These are phyloP conservation scores for Phanerodontia chrysosporium DNA, from an alignment of 768 basidiomycete species.

Conservation along the genomic window DNA sequence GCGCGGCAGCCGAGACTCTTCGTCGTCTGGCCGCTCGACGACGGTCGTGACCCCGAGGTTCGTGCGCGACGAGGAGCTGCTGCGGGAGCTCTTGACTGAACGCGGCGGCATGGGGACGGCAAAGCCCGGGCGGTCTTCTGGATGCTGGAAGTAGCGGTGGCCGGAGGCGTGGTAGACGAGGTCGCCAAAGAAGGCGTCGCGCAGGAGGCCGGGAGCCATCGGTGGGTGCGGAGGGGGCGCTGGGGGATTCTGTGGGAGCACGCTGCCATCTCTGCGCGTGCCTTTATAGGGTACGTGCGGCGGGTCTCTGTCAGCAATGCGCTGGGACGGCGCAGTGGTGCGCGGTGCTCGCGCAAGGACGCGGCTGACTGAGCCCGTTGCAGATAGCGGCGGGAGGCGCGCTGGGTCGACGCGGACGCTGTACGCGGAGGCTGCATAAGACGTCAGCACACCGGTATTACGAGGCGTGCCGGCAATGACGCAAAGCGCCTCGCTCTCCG, in stretches of 20 bases:
- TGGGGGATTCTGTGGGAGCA: neutral
- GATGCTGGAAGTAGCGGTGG: conserved; percentile 16
- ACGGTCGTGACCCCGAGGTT: neutral
- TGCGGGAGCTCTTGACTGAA: neutral
- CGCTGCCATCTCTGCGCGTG: neutral
- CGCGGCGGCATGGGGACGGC: neutral
- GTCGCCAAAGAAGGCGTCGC: conserved; percentile 29
- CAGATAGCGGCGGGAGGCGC: neutral
- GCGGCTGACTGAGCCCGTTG: conserved; percentile 1
- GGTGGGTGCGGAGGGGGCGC: neutral
- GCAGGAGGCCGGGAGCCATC: conserved; percentile 18
- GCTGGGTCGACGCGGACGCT: neutral
- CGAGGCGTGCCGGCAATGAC: neutral
- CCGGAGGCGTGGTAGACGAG: conserved; percentile 25
- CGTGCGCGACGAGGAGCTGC: neutral
- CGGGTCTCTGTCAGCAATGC: neutral
- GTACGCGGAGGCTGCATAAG: neutral
- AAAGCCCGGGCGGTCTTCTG: conserved; percentile 13
- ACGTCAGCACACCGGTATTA: neutral
- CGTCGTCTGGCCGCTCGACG: neutral
- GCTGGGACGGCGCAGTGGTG: neutral
- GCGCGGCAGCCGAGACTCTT: neutral
- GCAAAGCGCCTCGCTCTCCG: neutral
- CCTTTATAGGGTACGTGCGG: neutral
- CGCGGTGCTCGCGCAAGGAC: neutral